Evolutionary conservation across 1,284 basidiomycete genomes (phyloP).

Genomic region (Cryptococcus wingfieldii): DNA sequence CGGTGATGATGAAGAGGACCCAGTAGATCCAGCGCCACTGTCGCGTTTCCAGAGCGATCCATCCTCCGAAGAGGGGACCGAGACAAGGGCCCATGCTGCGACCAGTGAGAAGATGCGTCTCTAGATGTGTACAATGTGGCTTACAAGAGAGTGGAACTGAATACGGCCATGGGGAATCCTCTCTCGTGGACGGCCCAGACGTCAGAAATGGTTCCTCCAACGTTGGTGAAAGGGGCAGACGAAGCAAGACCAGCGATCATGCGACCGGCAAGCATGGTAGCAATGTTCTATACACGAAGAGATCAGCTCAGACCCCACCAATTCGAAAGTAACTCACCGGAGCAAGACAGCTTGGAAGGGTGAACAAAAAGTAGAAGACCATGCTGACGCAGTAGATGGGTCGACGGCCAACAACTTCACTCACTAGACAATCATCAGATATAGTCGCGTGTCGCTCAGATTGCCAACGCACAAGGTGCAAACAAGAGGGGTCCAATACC

Average conservation of each 20-base stretch:
- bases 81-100: constrained; percentile 48
- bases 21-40: constrained; percentile 52
- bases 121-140: background rate
- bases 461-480: constrained; percentile 35
- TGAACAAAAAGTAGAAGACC: constrained; percentile 50
- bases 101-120: background rate
- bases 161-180: constrained; percentile 50
- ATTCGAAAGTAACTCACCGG: no score
- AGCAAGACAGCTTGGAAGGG: constrained; percentile 50
- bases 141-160: constrained; percentile 39
- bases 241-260: constrained; percentile 49
- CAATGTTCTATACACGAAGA: constrained; percentile 39
- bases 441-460: background rate
- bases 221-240: constrained; percentile 51
- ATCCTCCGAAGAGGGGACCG: constrained; percentile 48
- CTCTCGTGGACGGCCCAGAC: constrained; percentile 49
- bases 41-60: constrained; percentile 37
- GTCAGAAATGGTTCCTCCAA: constrained; percentile 51
- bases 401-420: constrained; percentile 45
- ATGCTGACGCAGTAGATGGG: constrained; percentile 49
- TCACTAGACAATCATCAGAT: constrained; percentile 18
- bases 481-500: constrained; percentile 48
- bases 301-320: background rate
- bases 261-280: constrained; percentile 49
- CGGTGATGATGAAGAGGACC: constrained; percentile 46